These are phyloP conservation scores for Hirschfeldia incana DNA, from an alignment of 345 rosid species.

Conservation along the genomic window DNA sequence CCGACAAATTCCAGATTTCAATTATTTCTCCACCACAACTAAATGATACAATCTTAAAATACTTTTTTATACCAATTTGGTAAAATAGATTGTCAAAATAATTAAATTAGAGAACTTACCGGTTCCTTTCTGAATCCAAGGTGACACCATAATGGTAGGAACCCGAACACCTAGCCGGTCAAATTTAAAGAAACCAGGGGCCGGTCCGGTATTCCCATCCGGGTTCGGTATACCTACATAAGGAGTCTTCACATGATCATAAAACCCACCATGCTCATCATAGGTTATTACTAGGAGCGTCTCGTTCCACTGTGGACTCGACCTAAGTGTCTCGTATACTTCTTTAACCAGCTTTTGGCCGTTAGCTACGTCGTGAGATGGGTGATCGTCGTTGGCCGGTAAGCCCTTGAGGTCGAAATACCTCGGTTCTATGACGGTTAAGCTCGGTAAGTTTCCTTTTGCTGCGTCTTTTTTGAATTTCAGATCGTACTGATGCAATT, in stretches of 20 bases:
- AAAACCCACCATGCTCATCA: constrained; percentile 96
- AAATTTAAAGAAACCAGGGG: constrained; percentile 88
- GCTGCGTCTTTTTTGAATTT: constrained; percentile 71
- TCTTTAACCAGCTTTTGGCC: constrained; percentile 87
- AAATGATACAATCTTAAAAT: constrained; percentile 7
- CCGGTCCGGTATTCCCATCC: constrained; percentile 89
- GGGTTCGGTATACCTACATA: constrained; percentile 74
- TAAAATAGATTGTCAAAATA: background rate
- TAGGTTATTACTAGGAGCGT: constrained; percentile 82
- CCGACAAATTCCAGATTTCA: constrained; percentile 23
- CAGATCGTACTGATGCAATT: constrained; percentile 63
- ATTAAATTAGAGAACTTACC: constrained; percentile 45
- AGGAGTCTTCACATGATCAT: constrained; percentile 91
- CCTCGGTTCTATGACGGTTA: constrained; percentile 85
- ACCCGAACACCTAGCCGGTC: constrained; percentile 80
- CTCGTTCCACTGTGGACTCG: constrained; percentile 94
- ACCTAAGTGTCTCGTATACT: constrained; percentile 82
- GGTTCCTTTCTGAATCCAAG: constrained; percentile 94
- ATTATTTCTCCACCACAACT: constrained; percentile 14
- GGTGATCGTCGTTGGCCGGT: constrained; percentile 94
- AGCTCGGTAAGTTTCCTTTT: constrained; percentile 69
- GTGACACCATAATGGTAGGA: constrained; percentile 40
- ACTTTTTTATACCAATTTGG: background rate
- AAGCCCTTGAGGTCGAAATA: constrained; percentile 69
- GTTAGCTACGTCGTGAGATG: constrained; percentile 86